Evolutionary conservation across 345 rosid species (phyloP).

Genomic region (Eucalyptus viminalis): DNA sequence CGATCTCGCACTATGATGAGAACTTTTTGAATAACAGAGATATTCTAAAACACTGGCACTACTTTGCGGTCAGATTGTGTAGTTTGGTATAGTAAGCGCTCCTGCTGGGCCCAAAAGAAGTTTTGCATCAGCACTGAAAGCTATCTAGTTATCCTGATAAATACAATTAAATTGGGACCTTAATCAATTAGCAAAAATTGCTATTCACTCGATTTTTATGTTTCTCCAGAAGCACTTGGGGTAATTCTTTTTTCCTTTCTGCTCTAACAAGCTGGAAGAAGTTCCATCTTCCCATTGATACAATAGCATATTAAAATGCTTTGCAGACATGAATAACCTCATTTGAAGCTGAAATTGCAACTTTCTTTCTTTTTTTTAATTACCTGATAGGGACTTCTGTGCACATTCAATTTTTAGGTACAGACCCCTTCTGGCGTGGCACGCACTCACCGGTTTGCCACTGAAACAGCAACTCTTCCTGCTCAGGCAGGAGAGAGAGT

Average conservation of each 20-base stretch:
- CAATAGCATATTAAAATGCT: neutral
- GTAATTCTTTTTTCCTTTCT: neutral
- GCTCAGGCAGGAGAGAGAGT: slow-evolving; percentile 97
- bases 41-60: neutral
- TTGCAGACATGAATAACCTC: neutral
- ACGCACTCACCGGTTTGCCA: slow-evolving; percentile 84
- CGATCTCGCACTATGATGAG: neutral
- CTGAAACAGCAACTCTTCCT: slow-evolving; percentile 83
- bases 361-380: neutral
- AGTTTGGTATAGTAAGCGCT: neutral
- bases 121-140: neutral
- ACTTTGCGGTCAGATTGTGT: neutral
- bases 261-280: neutral
- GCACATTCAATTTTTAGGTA: slow-evolving; percentile 29
- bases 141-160: neutral
- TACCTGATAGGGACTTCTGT: neutral
- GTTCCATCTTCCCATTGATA: neutral
- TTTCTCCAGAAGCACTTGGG: neutral
- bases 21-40: neutral
- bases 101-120: neutral
- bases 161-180: neutral
- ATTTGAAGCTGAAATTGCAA: neutral
- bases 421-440: slow-evolving; percentile 83
- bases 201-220: neutral
- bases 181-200: neutral